phyloP scores from a whole-genome alignment of 139 green algal species.

The Gonium pectorale region DNA sequence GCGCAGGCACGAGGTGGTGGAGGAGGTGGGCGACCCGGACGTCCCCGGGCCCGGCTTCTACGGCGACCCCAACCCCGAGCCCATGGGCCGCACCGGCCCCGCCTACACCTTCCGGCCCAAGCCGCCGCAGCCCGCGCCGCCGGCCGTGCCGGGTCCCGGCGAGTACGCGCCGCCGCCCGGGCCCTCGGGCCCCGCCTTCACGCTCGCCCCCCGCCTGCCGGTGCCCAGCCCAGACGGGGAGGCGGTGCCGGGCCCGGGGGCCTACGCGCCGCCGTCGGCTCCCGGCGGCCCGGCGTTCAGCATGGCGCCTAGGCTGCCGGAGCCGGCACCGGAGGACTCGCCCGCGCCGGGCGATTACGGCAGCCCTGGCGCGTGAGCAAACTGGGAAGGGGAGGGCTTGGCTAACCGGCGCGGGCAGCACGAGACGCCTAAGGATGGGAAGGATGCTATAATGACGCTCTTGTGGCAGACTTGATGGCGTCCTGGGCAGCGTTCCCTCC shows the following conservation, averaged over 20 bases:
- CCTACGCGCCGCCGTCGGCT: not conserved
- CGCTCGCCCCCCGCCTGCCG: constrained; percentile 3
- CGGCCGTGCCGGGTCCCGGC: constrained; percentile 9
- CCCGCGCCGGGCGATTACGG: constrained; percentile 34
- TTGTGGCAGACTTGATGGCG: too few relatives aligned
- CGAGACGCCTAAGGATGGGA: too few relatives aligned
- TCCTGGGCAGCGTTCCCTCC: too few relatives aligned
- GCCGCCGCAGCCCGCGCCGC: not conserved
- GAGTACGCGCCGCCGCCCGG: constrained; percentile 25
- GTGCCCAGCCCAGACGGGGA: not conserved
- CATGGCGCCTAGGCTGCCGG: constrained; percentile 14
- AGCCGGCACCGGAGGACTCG: not conserved
- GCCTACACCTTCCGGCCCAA: constrained; percentile 42
- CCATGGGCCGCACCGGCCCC: constrained; percentile 36
- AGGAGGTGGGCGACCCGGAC: constrained; percentile 29
- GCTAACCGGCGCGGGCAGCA: too few relatives aligned
- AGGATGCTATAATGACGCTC: too few relatives aligned
- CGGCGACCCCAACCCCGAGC: constrained; percentile 17
- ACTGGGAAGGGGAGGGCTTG: too few relatives aligned
- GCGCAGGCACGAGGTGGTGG: constrained; percentile 3
- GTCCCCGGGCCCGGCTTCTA: constrained; percentile 44
- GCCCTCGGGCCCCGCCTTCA: constrained; percentile 43
- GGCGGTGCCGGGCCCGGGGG: constrained; percentile 24
- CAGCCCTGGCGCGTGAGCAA: too few relatives aligned
- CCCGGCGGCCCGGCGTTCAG: constrained; percentile 37